These are phyloP conservation scores for Ustilago loliicola DNA, from an alignment of 1,284 basidiomycete genomes.

Conservation along the genomic window DNA sequence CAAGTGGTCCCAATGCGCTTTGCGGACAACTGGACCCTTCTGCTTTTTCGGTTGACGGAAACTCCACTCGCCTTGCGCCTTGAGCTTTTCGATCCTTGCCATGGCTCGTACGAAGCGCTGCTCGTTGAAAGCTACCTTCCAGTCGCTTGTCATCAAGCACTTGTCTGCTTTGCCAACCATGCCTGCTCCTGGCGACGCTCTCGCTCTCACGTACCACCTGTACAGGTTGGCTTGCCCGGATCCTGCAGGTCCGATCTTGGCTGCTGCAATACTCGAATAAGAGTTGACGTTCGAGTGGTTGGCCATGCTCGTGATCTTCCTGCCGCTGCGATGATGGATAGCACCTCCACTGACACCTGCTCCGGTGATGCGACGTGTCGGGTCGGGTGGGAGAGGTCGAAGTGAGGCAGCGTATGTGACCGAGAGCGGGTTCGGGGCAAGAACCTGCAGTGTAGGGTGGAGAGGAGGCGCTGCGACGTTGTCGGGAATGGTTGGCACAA, in stretches of 20 bases:
- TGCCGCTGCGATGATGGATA: constrained; percentile 61
- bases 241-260: constrained; percentile 57
- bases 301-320: constrained; percentile 39
- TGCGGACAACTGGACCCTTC: constrained; percentile 81
- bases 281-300: constrained; percentile 42
- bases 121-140: constrained; percentile 69
- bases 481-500: constrained; percentile 32
- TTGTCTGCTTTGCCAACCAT: constrained; percentile 70
- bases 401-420: constrained; percentile 68
- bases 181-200: constrained; percentile 63
- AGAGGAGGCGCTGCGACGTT: constrained; percentile 38
- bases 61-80: constrained; percentile 86
- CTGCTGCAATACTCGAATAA: constrained; percentile 43
- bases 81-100: constrained; percentile 87
- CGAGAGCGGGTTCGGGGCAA: constrained; percentile 67
- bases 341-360: constrained; percentile 65
- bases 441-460: constrained; percentile 61
- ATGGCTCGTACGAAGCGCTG: constrained; percentile 77
- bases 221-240: constrained; percentile 61
- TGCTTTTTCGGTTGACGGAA: constrained; percentile 96
- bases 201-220: constrained; percentile 65
- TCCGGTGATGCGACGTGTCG: constrained; percentile 64
- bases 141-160: constrained; percentile 67
- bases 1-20: constrained; percentile 95
- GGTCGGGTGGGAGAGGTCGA: constrained; percentile 67